Evolutionary conservation across 2,329 filamentous ascomycete species (phyloP), one percentile per base, ranked within the genome.

Genomic region (Orbilia ellipsospora): DNA sequence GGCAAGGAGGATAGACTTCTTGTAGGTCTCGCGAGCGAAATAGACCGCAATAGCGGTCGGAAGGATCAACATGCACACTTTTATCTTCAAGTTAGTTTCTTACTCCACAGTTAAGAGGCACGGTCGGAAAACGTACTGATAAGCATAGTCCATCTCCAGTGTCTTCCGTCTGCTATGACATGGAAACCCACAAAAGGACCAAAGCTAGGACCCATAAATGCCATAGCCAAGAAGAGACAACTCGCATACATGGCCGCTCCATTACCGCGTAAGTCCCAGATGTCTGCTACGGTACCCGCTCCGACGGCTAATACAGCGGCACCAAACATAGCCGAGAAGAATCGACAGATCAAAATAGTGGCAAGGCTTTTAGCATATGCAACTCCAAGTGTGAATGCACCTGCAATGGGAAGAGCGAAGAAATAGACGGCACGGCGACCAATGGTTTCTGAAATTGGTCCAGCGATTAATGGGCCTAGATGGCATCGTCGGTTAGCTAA

Each of bases 21-120:
- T 85, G 78, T 87, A 90, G 0, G 88, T 90, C 81, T 91, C 89
- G 12, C 88, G 57, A 23, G 72, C 57, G 26, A 75, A 75, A 20
- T 62, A 48, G 20, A 75, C 60, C n/a, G 40, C 26, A 28, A 69
- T 42, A 10, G 54, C 56, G 18, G 57, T 40, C 4, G 59, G 57
- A 10, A 65, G 59, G 7, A 69, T 75, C n/a, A 75, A 23, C 64
- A 75, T 75, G 60, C 72, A 75, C 45, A 75, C 72, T 75, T n/a
- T 31, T 7, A 5, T 2, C 8, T 59, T 12, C 67, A 60, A 68
- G 63, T 52, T 31, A 5, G 55, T 1, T 2, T 36, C 3, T 15
- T 20, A 16, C 15, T 16, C n/a, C 5, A 12, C 10, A 5, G 20
- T 4, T 8, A 13, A 50, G 7, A 12, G 26, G 26, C 2, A 10